Evolutionary conservation across 2,329 filamentous ascomycete species (phyloP).

Genomic region (Penicillium janthinellum): DNA sequence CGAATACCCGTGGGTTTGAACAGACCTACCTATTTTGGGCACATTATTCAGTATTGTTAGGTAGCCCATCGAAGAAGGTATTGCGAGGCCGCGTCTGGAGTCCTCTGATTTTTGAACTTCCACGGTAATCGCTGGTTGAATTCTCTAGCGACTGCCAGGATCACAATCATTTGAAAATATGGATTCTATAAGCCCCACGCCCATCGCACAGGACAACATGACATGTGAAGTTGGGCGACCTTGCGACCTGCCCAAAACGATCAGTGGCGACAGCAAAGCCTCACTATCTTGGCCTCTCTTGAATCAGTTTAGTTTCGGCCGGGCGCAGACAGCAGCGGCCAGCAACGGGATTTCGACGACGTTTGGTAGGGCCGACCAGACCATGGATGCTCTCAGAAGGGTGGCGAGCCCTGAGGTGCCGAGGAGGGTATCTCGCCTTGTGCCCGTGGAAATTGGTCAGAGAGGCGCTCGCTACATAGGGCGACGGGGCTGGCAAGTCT

Average conservation of each 20-base stretch:
- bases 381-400: not conserved
- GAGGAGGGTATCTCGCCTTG: not conserved
- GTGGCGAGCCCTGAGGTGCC: not conserved
- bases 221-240: not conserved
- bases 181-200: not conserved
- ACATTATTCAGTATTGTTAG: no score
- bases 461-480: not conserved
- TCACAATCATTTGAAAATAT: not conserved
- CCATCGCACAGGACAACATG: not conserved
- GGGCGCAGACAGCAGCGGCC: slow-evolving; percentile 2
- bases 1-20: no score
- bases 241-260: not conserved
- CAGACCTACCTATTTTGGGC: no score
- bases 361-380: not conserved
- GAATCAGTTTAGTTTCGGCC: slow-evolving; percentile 16
- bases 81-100: not conserved
- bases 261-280: slow-evolving; percentile 6
- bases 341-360: not conserved
- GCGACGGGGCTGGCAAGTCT: not conserved
- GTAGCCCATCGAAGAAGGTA: no score
- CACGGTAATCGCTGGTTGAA: not conserved
- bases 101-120: not conserved
- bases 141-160: not conserved
- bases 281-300: not conserved
- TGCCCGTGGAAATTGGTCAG: not conserved